phyloP scores from a whole-genome alignment of 768 basidiomycete genomes.

The Neoboletus magnificus region DNA sequence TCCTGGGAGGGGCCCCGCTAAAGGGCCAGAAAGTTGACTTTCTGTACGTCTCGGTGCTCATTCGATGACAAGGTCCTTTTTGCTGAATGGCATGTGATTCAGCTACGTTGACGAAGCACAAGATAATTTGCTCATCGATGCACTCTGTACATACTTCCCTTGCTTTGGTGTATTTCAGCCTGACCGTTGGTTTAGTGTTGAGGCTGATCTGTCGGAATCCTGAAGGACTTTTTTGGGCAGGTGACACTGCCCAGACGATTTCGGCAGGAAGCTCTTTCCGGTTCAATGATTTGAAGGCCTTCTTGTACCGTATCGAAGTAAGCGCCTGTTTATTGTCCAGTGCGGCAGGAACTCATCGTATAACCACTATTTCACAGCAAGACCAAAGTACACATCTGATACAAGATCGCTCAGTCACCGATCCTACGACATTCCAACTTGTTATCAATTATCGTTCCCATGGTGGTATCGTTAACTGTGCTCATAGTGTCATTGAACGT shows the following conservation, averaged over 20 bases:
- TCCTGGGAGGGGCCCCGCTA: no score
- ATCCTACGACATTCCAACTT: no score
- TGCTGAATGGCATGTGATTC: background rate
- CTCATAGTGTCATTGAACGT: no score
- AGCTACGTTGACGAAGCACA: no score
- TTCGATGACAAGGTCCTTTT: background rate
- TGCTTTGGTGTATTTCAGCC: background rate
- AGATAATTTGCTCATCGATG: conserved; percentile 67
- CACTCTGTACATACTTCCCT: conserved; percentile 41
- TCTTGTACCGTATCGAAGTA: no score
- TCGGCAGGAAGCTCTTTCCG: conserved; percentile 50
- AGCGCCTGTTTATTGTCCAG: background rate
- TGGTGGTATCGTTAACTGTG: no score
- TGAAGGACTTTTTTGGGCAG: no score
- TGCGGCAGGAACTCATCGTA: background rate
- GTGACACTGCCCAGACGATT: conserved; percentile 58
- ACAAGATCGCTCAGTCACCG: no score
- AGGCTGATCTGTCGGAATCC: no score
- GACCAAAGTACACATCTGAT: conserved; percentile 14
- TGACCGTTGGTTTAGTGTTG: conserved; percentile 41
- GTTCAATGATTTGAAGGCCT: no score
- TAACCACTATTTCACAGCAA: conserved; percentile 14
- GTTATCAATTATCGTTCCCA: no score
- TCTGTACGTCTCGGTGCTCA: conserved; percentile 39
- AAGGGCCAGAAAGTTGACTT: no score